Conservation (phyloP, 2,329 filamentous ascomycete species). For the Plectosphaerella sp. region DNA sequence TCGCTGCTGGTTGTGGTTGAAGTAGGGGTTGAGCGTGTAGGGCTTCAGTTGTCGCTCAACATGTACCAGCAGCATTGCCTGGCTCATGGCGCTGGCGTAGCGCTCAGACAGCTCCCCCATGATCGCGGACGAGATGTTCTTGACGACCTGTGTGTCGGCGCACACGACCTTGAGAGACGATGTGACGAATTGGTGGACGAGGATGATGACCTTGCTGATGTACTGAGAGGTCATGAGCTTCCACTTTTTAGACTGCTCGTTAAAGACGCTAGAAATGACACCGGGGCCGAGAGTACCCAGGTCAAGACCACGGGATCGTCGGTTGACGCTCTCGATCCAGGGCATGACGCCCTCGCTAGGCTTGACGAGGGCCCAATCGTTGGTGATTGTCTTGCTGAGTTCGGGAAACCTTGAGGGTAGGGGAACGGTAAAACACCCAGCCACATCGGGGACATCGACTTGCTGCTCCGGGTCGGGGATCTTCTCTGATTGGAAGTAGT, state of each 20-base stretch:
- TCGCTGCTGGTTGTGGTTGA: background rate
- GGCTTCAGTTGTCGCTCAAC: background rate
- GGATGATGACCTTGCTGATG: constrained; percentile 1
- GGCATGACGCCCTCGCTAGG: constrained; percentile 1
- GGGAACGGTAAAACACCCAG: background rate
- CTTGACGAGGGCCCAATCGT: background rate
- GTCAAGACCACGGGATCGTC: background rate
- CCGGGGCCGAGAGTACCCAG: background rate
- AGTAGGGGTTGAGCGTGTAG: constrained; percentile 2
- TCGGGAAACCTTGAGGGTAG: background rate
- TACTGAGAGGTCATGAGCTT: background rate
- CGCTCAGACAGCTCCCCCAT: background rate
- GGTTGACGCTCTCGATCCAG: constrained; percentile 2
- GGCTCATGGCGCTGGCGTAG: background rate
- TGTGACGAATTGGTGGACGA: background rate
- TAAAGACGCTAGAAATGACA: constrained; percentile 1
- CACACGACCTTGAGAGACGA: background rate
- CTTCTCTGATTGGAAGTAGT: no score
- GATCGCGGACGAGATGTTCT: background rate
- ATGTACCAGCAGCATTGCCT: background rate
- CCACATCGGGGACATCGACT: no score
- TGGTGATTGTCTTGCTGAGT: background rate
- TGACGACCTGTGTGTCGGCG: background rate
- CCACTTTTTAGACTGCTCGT: constrained; percentile 1
- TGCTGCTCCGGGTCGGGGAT: no score